Evolutionary conservation across 2,329 filamentous ascomycete species (phyloP), one percentile per base, ranked within the genome.

Genomic region (Aspergillus nomiae): DNA sequence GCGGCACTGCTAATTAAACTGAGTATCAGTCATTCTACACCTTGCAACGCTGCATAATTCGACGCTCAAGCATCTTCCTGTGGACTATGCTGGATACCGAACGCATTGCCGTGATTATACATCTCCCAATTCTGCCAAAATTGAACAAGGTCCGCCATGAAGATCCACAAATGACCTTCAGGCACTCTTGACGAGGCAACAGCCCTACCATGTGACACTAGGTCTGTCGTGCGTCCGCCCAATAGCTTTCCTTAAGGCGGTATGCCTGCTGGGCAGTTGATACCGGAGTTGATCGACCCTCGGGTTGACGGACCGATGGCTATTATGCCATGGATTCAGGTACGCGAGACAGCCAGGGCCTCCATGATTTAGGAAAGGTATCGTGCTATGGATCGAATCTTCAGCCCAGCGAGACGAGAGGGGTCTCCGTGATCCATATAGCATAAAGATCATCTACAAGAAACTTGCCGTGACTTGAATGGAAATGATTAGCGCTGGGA

Each of bases 401-500:
- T 56, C 30, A 59, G 21, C 26, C 21, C 54, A 21, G n/a, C 16
- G 11, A 28, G 48, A 60, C 16, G 46, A 48, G 55, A 41, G 59
- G 53, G 32, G 28, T 16, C 50, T 55, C 51, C 51, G 53, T 41
- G 50, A 34, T 45, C 54, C 59, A 61, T 61, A 56, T 63, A 57
- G 59, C 60, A 50, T 36, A 60, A 45, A n/a, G 34, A 38, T 62
- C 58, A 60, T 64, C 58, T 61, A 61, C 48, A 38, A 55, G 61
- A 58, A 26, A 57, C 45, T 60, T 56, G 59, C 69, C 68, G 70
- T 71, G 69, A 62, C 70, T 57, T 67, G 68, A 66, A 67, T 30
- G 71, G 70, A 55, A 73, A 71, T 68, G 71, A 73, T 73, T 68
- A 65, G 68, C 71, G 55, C 24, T 46, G 24, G 34, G 46, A 34